Base-by-base conservation (phyloP, 139 green algal genomes). In the Micractinium sp. region DNA sequence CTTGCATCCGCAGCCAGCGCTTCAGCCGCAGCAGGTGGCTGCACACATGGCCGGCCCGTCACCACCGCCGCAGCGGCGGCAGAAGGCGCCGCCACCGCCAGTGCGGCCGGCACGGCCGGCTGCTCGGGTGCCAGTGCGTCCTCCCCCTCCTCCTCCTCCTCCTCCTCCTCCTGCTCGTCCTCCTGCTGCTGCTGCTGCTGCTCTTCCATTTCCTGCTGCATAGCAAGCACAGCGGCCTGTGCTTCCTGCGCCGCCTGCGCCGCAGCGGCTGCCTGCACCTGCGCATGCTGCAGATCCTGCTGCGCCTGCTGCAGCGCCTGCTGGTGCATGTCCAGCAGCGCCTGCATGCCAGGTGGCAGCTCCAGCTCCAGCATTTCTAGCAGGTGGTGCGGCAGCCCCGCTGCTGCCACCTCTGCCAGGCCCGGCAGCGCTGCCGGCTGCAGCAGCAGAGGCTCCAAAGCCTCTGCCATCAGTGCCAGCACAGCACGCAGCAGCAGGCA, bases 401-500 rank as follows among this genome's bases (percentile, higher is more conserved):
- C 78, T 22, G 78, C 27, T 41, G 27, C 38, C 13, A 31, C 29
- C 0, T 31, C 67, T 19, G 27, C 67, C 5, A 56, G 5, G 47
- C 74, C 74, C 33, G 63, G 63, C 63, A 71, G 63, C 63, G 14
- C 63, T 5, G 33, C 19, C 0, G 29, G 35, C 41, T 39, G 78
- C 35, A 84, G 78, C 41, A 84, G 14, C 29, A 29, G 41, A 27
- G 78, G 78, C 27, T 84, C 78, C 14, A 84, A 31, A 2, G 31
- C 27, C 31, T 84, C 41, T 0, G 29, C 41, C 56, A 63, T 38
- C 7, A 84, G 41, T 3, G 29, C 20, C 29, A 84, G 78, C 12
- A 67, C 47, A 31, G 41, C 31, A 16, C 78, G 78, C 78, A 84
- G 78, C 41, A 84, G 78, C 78, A 84, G 78, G 78, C 78, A 84